Evolutionary conservation across 2,329 filamentous ascomycete species (phyloP).

Genomic region (Aspergillus uvarum): DNA sequence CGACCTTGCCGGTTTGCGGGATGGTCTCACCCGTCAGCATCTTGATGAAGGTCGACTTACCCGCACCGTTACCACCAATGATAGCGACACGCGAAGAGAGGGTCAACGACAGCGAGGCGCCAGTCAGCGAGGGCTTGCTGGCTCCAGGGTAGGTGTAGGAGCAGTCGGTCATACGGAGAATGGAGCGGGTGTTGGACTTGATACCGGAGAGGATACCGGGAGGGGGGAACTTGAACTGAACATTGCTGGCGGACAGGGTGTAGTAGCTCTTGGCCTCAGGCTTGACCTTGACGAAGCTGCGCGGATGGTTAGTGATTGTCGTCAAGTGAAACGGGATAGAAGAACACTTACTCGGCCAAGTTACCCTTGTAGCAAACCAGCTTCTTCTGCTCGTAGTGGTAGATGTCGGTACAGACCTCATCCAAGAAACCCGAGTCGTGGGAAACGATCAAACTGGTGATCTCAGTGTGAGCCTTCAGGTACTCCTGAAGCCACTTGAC

Average conservation of each 20-base stretch:
- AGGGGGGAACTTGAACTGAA: slow-evolving; percentile 97
- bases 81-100: slow-evolving; percentile 93
- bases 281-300: slow-evolving; percentile 74
- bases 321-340: neutral
- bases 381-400: slow-evolving; percentile 99
- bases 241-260: slow-evolving; percentile 81
- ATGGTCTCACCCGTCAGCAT: slow-evolving; percentile 89
- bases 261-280: slow-evolving; percentile 98
- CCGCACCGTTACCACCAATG: slow-evolving; percentile 95
- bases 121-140: slow-evolving; percentile 78
- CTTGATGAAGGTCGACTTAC: slow-evolving; percentile 98
- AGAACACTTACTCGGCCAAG: slow-evolving; percentile 39
- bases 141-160: slow-evolving; percentile 92
- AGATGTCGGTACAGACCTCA: slow-evolving; percentile 96
- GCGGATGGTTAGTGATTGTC: neutral
- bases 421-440: slow-evolving; percentile 98
- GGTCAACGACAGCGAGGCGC: slow-evolving; percentile 83
- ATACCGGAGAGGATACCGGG: slow-evolving; percentile 92
- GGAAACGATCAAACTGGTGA: slow-evolving; percentile 95
- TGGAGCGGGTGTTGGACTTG: slow-evolving; percentile 90
- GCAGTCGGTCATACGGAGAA: slow-evolving; percentile 90
- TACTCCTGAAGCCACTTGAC: slow-evolving; percentile 96
- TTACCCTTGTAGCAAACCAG: slow-evolving; percentile 59
- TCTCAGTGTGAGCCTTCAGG: slow-evolving; percentile 91
- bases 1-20: slow-evolving; percentile 79